Evolutionary conservation across 768 basidiomycete species (phyloP), one percentile per base, ranked within the genome.

Genomic region (Xanthoconium purpureum): DNA sequence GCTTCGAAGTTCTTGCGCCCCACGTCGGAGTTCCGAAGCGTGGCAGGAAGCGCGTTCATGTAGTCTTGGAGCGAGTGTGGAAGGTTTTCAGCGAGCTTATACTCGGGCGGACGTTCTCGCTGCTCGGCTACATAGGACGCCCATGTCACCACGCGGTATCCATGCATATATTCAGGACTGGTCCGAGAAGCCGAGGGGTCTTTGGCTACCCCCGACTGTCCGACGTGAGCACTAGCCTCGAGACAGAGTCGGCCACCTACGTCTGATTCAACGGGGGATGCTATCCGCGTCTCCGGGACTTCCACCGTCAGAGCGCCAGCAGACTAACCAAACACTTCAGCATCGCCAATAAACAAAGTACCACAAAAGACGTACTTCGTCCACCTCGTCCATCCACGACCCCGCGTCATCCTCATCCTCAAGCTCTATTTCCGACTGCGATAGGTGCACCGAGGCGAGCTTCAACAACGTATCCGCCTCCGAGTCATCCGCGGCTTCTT

Each of bases 21-120:
- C 47, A 76, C 70, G 3, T 70, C 72, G 2, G 79, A 74, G 24
- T 70, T 66, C 13, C 79, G 75, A 29, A 73, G 77, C n/a, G 65
- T 51, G 0, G 64, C 63, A 2, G 77, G 73, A 60, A 84, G 74
- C 2, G 72, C 64, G 67, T 89, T 88, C 71, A 91, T 79, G 51
- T 80, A 73, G 66, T 91, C 88, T 54, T 89, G 85, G 6, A 90
- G 65, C 4, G 74, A 59, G 59, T 84, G 83, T 1, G 84, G 84
- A n/a, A 90, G 74, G 56, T 89, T 77, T 54, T 70, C 75, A 3
- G 82, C 67, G 15, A 73, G 63, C 45, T 60, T 64, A 43, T 68
- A 67, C 18, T 66, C 66, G 6, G 70, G 66, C 3, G 54, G 44
- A 9, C 60, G 54, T 10, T 47, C 42, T 13, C 66, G 60, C n/a